Evolutionary conservation across 2,329 filamentous ascomycete species (phyloP).

Genomic region (Achaetomium macrosporum): DNA sequence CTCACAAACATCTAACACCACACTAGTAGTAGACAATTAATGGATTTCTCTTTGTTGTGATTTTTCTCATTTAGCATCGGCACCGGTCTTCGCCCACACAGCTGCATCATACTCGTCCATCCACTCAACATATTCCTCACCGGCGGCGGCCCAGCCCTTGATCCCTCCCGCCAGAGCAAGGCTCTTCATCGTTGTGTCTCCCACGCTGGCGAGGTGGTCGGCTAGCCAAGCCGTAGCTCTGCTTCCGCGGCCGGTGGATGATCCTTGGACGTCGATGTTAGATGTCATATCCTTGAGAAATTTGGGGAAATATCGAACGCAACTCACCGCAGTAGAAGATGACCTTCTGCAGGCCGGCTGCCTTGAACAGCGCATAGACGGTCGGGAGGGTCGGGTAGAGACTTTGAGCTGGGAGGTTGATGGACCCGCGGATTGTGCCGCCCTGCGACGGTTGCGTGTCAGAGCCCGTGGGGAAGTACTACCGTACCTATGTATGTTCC

Average conservation of each 20-base stretch:
- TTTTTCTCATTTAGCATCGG: neutral
- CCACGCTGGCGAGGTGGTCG: conserved; percentile 42
- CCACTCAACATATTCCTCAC: conserved; percentile 39
- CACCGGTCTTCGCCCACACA: conserved; percentile 27
- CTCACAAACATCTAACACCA: too few species aligned
- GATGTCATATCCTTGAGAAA: neutral
- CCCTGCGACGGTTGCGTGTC: conserved; percentile 34
- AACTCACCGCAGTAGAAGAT: conserved; percentile 46
- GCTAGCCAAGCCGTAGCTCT: conserved; percentile 51
- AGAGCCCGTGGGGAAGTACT: neutral
- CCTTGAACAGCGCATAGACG: conserved; percentile 38
- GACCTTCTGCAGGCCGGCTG: conserved; percentile 34
- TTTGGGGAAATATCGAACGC: neutral
- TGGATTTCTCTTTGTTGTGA: too few species aligned
- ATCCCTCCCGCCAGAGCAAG: conserved; percentile 46
- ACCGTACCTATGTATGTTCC: too few species aligned
- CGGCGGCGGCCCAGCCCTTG: conserved; percentile 47
- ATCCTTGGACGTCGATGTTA: conserved; percentile 35
- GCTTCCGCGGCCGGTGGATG: conserved; percentile 48
- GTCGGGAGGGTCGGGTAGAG: conserved; percentile 38
- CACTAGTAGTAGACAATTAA: too few species aligned
- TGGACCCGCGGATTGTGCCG: conserved; percentile 48
- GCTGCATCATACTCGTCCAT: conserved; percentile 43
- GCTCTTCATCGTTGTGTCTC: conserved; percentile 40
- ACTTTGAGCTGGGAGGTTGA: conserved; percentile 47